phyloP scores from a whole-genome alignment of 805 yeast species.

The Metschnikowia continentalis region DNA sequence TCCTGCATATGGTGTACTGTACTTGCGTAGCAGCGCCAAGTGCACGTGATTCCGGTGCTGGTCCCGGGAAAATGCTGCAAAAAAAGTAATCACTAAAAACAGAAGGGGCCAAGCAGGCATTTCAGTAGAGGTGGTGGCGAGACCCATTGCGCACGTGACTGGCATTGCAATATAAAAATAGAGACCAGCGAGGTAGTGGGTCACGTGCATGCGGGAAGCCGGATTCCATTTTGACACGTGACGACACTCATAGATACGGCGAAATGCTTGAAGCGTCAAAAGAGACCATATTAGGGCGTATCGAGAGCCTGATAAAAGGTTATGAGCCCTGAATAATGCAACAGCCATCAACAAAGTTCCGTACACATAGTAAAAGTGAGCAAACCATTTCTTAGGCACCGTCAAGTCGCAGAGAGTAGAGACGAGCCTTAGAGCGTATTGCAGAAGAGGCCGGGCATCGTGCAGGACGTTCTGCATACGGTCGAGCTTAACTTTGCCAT shows the following conservation, averaged over 20 bases:
- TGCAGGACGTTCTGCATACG: background rate
- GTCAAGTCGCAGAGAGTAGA: constrained; percentile 23
- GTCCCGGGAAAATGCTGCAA: constrained; percentile 44
- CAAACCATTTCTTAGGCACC: constrained; percentile 61
- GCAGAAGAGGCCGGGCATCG: background rate
- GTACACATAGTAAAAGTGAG: constrained; percentile 54
- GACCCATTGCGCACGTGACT: constrained; percentile 22
- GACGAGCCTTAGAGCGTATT: background rate
- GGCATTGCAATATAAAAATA: constrained; percentile 52
- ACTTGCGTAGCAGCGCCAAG: constrained; percentile 49
- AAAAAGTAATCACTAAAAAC: background rate
- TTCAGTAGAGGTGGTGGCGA: background rate
- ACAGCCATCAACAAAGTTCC: constrained; percentile 25
- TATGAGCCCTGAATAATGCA: constrained; percentile 16
- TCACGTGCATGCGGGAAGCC: constrained; percentile 53
- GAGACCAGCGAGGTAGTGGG: constrained; percentile 65
- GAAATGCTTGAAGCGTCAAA: constrained; percentile 44
- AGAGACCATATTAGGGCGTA: constrained; percentile 21
- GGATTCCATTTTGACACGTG: constrained; percentile 45
- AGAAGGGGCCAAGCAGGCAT: background rate
- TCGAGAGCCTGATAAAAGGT: constrained; percentile 9
- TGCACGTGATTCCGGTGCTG: constrained; percentile 51
- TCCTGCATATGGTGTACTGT: constrained; percentile 50
- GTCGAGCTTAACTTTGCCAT: constrained; percentile 14
- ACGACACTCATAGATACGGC: constrained; percentile 55